Percentiles rank a stretch among this genome's conserved stretches.
phyloP scores from a whole-genome alignment of 1,139 yeast species.

The Debaryomyces subglobosus region DNA sequence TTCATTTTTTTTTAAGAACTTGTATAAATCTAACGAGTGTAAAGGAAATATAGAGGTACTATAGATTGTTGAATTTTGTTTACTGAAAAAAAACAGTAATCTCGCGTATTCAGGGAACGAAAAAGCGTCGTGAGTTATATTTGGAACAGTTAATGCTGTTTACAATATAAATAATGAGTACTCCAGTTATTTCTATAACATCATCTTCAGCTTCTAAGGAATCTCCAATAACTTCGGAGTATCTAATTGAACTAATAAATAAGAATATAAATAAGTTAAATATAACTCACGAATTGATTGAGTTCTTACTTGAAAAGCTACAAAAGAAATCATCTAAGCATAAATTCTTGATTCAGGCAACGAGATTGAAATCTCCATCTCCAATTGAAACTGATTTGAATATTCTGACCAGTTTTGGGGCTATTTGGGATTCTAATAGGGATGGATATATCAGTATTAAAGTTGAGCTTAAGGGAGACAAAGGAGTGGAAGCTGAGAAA shows the following conservation, averaged over 20 bases:
- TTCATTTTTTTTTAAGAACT: conserved; percentile 18
- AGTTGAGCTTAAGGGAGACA: conserved; percentile 12
- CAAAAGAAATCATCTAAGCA: conserved; percentile 39
- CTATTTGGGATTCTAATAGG: conserved; percentile 42
- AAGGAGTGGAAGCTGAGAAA: not conserved
- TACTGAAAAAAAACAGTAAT: not conserved
- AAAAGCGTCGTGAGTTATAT: not conserved
- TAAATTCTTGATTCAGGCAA: conserved; percentile 36
- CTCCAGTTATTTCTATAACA: conserved; percentile 6
- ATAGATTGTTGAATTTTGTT: not conserved
- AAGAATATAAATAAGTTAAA: conserved; percentile 2
- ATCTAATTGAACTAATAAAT: conserved; percentile 11
- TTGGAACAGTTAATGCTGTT: not conserved
- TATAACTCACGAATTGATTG: conserved; percentile 15
- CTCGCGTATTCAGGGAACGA: conserved; percentile 4
- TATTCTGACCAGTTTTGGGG: conserved; percentile 33
- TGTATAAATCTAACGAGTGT: not conserved
- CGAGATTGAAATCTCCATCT: conserved; percentile 21
- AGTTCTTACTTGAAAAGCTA: conserved; percentile 23
- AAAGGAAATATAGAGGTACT: not conserved
- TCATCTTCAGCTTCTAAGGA: conserved; percentile 16
- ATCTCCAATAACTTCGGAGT: conserved; percentile 17
- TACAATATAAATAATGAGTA: conserved; percentile 3
- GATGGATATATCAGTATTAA: conserved; percentile 40
- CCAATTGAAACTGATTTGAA: conserved; percentile 20